phyloP scores from a whole-genome alignment of 257 asterid species.

The Gentiana straminea region DNA sequence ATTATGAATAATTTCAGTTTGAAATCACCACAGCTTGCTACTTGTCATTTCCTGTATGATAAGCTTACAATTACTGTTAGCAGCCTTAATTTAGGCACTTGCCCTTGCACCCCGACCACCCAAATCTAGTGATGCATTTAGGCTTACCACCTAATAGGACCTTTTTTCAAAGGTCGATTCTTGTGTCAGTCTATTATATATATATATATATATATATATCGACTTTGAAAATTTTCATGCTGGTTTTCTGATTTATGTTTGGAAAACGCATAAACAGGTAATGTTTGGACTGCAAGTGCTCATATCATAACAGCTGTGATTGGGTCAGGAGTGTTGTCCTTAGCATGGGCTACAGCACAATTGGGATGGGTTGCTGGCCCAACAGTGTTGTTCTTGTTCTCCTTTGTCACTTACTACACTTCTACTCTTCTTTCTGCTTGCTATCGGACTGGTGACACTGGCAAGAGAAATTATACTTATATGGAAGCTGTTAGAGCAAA shows the following conservation, averaged over 20 bases:
- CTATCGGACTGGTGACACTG: slow-evolving; percentile 36
- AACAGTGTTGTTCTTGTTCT: slow-evolving; percentile 35
- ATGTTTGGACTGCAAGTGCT: slow-evolving; percentile 51
- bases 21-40: no score
- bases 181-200: neutral
- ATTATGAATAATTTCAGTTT: no score
- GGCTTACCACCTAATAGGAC: no score
- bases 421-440: slow-evolving; percentile 40
- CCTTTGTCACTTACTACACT: slow-evolving; percentile 47
- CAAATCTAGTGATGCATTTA: no score
- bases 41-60: no score
- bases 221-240: neutral
- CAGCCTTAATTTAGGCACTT: no score
- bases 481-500: slow-evolving; percentile 44
- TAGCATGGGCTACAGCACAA: slow-evolving; percentile 63
- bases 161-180: no score
- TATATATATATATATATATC: no score
- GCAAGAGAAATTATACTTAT: slow-evolving; percentile 47
- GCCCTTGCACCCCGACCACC: no score
- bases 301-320: slow-evolving; percentile 58
- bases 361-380: slow-evolving; percentile 62
- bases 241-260: neutral
- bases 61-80: no score
- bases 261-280: slow-evolving; percentile 13
- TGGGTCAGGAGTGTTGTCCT: slow-evolving; percentile 50